Evolutionary conservation across 1,284 basidiomycete species (phyloP), one percentile per base, ranked within the genome.

Genomic region (Inonotus hispidus): DNA sequence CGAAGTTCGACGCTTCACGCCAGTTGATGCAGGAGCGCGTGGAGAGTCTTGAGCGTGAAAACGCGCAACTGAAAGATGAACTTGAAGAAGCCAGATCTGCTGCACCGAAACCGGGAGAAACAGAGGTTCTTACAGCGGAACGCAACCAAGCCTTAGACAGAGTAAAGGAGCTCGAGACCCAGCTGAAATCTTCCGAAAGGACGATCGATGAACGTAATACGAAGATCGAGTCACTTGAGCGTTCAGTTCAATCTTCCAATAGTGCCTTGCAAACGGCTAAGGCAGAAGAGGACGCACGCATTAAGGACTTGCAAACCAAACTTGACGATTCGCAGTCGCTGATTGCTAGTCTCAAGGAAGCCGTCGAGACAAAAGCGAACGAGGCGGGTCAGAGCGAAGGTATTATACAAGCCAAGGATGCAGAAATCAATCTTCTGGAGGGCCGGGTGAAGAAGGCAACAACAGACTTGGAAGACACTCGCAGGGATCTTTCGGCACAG

Each of bases 401-500:
- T 0, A 70, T 76, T 21, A 68, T 87, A 16, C 75, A 75, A 38
- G 75, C 81, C 10, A 87, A 87, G 69, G 77, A 83, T 54, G 74
- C 77, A 3, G 82, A 84, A 67, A 81, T 90, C 52, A 70, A 71
- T n/a, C 68, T 79, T 21, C 70, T 90, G 53, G 77, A 82, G 63
- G 68, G 69, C 3, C 77, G 81, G 14, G 72, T 88, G 1, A 75
- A 80, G 67, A 79, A 78, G 59, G 70, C 75, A 21, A 75, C 75
- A 13, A 60, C 67, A 2, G 84, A 87, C 59, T 73, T 88, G 1
- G 84, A 88, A 52, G 77, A 80, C n/a, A 88, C 90, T 67, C 80
- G 84, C 55, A 77, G 74, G 59, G 88, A 92, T 64, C 73, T 92
- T 21, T 77, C 79, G 13, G 73, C 70, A 1, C 89, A 93, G 66